Evolutionary conservation across 805 yeast species (phyloP).

Genomic region (Spathaspora hagerdaliae): DNA sequence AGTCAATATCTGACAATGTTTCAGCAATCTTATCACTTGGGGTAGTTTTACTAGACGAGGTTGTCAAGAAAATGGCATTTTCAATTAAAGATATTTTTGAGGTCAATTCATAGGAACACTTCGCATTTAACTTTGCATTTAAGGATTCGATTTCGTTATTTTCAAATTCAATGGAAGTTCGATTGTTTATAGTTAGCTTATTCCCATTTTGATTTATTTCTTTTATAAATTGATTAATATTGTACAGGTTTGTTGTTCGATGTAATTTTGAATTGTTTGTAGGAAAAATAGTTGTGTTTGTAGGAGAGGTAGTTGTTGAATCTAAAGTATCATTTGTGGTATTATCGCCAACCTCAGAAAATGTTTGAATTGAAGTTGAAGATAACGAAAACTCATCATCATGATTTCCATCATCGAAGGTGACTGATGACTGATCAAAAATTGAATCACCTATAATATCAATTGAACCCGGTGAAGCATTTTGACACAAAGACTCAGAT

Average conservation of each 20-base stretch:
- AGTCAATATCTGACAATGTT: conserved; percentile 11
- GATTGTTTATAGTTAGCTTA: conserved; percentile 13
- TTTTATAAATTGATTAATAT: conserved; percentile 14
- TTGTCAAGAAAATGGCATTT: conserved; percentile 16
- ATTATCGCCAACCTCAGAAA: neutral
- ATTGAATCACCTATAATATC: conserved; percentile 3
- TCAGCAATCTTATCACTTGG: neutral
- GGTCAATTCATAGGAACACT: conserved; percentile 1
- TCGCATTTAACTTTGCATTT: conserved; percentile 7
- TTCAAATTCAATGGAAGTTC: conserved; percentile 20
- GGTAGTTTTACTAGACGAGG: conserved; percentile 3
- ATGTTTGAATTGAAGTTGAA: neutral
- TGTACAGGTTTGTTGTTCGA: conserved; percentile 14
- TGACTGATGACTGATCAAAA: conserved; percentile 13
- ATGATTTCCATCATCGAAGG: conserved; percentile 13
- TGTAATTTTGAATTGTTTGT: conserved; percentile 3
- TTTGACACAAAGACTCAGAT: neutral
- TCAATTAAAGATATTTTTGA: conserved; percentile 15
- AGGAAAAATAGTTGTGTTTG: neutral
- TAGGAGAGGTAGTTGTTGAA: neutral
- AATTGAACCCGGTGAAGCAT: neutral
- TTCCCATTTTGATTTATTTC: conserved; percentile 7
- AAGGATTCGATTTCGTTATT: conserved; percentile 11
- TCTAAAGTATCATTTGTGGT: neutral
- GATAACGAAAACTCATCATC: conserved; percentile 2